Conservation (phyloP, 2,329 filamentous ascomycete species). For the Whalleya microplaca region DNA sequence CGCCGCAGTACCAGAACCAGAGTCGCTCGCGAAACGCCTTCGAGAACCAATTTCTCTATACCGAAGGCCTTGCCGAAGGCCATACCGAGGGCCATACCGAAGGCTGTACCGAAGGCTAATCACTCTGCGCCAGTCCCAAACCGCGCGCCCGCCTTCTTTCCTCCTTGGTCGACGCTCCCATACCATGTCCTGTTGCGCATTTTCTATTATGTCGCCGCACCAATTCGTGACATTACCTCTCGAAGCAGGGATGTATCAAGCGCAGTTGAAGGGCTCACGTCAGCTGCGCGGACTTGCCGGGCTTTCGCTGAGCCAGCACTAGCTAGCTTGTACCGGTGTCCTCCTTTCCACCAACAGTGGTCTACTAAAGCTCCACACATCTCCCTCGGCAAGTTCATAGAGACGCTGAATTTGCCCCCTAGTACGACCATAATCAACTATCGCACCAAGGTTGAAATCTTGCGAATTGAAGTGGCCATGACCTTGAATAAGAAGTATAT, state of each 20-base stretch:
- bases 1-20: slow-evolving; percentile 9
- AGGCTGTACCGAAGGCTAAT: not conserved
- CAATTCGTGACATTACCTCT: slow-evolving; percentile 50
- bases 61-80: slow-evolving; percentile 6
- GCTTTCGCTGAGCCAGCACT: slow-evolving; percentile 74
- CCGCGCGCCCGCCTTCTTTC: slow-evolving; percentile 56
- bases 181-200: slow-evolving; percentile 72
- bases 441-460: slow-evolving; percentile 68
- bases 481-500: slow-evolving; percentile 30
- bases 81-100: not conserved
- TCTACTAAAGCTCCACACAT: slow-evolving; percentile 46
- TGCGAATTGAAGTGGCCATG: slow-evolving; percentile 69
- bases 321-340: slow-evolving; percentile 71
- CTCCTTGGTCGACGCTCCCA: slow-evolving; percentile 53
- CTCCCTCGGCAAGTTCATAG: slow-evolving; percentile 57
- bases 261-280: slow-evolving; percentile 55
- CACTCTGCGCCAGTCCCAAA: not conserved
- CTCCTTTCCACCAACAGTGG: slow-evolving; percentile 58
- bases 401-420: slow-evolving; percentile 42
- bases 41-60: slow-evolving; percentile 3
- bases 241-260: slow-evolving; percentile 47
- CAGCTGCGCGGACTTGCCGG: slow-evolving; percentile 64
- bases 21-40: not conserved
- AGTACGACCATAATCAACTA: slow-evolving; percentile 63
- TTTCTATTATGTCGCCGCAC: slow-evolving; percentile 68